Conservation (phyloP, 129 eudicot genomes). For the Chrysanthemum lavandulifolium region DNA sequence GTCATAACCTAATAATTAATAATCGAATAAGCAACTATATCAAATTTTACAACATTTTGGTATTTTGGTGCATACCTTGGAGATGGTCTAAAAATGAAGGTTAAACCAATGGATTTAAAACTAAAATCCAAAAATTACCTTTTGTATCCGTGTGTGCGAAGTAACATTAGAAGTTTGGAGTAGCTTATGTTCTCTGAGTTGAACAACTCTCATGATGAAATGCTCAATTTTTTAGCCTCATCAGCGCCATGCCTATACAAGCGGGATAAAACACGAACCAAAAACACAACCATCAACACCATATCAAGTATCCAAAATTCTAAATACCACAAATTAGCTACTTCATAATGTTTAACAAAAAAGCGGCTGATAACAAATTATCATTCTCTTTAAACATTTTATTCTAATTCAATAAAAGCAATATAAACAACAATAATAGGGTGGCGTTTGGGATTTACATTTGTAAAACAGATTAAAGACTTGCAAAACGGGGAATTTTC, state of each 20-base stretch:
- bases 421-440: no score
- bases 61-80: not conserved
- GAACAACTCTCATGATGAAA: slow-evolving; percentile 73
- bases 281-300: slow-evolving; percentile 11
- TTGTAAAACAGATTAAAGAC: no score
- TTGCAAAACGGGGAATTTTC: no score
- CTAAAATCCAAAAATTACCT: slow-evolving; percentile 43
- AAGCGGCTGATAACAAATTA: no score
- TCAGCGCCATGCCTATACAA: slow-evolving; percentile 82
- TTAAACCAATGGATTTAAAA: no score
- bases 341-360: no score
- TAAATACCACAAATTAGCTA: not conserved
- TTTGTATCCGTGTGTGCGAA: slow-evolving; percentile 61
- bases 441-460: no score
- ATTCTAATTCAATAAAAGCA: no score
- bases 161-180: slow-evolving; percentile 64
- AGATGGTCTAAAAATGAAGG: not conserved
- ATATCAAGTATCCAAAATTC: slow-evolving; percentile 7
- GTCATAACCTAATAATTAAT: not conserved
- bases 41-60: not conserved
- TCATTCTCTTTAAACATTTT: no score
- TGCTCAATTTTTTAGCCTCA: slow-evolving; percentile 77
- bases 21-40: not conserved
- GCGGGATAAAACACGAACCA: slow-evolving; percentile 85
- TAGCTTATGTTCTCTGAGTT: slow-evolving; percentile 67